Percentiles rank a stretch among this genome's conserved stretches.
phyloP scores from a whole-genome alignment of 208 protist species.

The Trypanosoma vivax region DNA sequence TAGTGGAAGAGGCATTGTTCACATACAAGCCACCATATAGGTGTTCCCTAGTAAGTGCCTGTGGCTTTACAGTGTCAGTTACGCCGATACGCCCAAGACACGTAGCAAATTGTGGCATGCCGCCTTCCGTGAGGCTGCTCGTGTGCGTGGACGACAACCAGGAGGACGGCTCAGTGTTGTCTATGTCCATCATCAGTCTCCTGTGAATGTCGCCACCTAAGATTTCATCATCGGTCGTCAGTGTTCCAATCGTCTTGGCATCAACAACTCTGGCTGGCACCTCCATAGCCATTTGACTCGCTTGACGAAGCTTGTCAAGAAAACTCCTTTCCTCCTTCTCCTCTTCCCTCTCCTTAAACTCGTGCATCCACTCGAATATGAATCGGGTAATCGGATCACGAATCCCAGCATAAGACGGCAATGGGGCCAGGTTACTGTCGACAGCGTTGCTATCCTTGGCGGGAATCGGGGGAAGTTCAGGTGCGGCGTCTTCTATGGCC shows the following conservation, averaged over 20 bases:
- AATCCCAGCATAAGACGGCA: conserved; percentile 10
- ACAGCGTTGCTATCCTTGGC: background rate
- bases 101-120: conserved; percentile 28
- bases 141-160: conserved; percentile 36
- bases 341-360: conserved; percentile 27
- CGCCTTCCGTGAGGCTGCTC: conserved; percentile 33
- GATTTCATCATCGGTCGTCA: conserved; percentile 1
- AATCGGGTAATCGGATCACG: conserved; percentile 64
- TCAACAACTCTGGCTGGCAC: background rate
- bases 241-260: background rate
- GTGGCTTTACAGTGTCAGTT: background rate
- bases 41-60: too few species aligned
- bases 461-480: background rate
- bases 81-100: background rate
- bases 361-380: conserved; percentile 71
- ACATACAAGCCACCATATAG: too few species aligned
- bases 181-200: conserved; percentile 14
- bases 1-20: too few species aligned
- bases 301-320: conserved; percentile 8
- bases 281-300: conserved; percentile 3
- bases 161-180: conserved; percentile 19
- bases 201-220: conserved; percentile 1
- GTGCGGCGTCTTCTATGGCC: too few species aligned
- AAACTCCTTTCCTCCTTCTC: conserved; percentile 3
- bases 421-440: background rate